A percentile compares a stretch with the other conserved stretches of the same genome.
phyloP scores from a whole-genome alignment of 2,329 filamentous ascomycete species.

The Mycosphaerella sp. region DNA sequence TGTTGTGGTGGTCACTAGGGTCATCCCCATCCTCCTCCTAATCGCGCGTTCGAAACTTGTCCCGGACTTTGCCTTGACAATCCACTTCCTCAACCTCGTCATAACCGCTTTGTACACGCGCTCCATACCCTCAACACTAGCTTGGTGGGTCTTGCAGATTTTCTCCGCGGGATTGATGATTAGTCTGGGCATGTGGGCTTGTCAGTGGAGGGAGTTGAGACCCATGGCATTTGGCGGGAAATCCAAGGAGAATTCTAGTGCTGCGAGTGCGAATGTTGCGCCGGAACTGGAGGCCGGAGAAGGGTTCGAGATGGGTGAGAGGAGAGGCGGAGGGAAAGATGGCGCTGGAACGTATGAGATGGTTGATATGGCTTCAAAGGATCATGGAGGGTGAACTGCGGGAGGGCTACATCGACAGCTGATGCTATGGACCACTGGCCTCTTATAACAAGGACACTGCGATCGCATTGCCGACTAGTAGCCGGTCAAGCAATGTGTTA shows the following conservation, averaged over 20 bases:
- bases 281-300: slow-evolving; percentile 33
- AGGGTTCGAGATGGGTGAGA: slow-evolving; percentile 37
- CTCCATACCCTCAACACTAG: slow-evolving; percentile 65
- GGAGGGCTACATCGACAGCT: too few relatives aligned
- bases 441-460: too few relatives aligned
- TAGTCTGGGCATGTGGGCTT: slow-evolving; percentile 78
- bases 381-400: too few relatives aligned
- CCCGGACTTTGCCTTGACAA: slow-evolving; percentile 85
- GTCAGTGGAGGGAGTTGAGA: slow-evolving; percentile 79
- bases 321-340: slow-evolving; percentile 40
- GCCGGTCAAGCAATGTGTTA: too few relatives aligned
- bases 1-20: slow-evolving; percentile 45
- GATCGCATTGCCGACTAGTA: too few relatives aligned
- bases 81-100: slow-evolving; percentile 76
- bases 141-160: slow-evolving; percentile 77
- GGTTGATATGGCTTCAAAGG: slow-evolving; percentile 39
- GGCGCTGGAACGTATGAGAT: slow-evolving; percentile 46
- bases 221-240: slow-evolving; percentile 79
- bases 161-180: slow-evolving; percentile 59
- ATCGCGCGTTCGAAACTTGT: slow-evolving; percentile 89
- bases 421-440: too few relatives aligned
- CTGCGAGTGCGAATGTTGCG: slow-evolving; percentile 14
- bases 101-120: slow-evolving; percentile 72
- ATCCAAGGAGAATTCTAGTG: slow-evolving; percentile 23
- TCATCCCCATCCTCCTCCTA: slow-evolving; percentile 74